Conservation (phyloP, 2,329 filamentous ascomycete genomes). For the Teratosphaeria epicoccoides region DNA sequence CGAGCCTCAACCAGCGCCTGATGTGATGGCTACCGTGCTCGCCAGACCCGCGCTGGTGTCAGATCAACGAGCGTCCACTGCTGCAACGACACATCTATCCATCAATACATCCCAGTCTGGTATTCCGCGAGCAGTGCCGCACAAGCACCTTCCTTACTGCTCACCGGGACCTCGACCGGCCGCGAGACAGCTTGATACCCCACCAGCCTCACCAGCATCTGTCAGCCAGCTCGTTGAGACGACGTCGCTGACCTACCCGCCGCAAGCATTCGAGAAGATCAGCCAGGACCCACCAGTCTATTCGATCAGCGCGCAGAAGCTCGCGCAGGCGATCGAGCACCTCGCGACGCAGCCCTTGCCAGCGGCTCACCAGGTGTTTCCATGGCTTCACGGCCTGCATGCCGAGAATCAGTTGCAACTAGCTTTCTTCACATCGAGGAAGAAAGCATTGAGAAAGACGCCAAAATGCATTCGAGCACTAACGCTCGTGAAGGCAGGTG, state of each 20-base stretch:
- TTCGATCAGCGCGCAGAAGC: constrained; percentile 56
- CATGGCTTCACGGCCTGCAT: constrained; percentile 91
- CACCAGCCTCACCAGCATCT: constrained; percentile 49
- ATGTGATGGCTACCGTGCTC: constrained; percentile 33
- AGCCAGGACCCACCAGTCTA: constrained; percentile 54
- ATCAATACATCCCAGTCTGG: constrained; percentile 48
- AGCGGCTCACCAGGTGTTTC: constrained; percentile 76
- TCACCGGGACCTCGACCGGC: constrained; percentile 60
- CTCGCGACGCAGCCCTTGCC: constrained; percentile 71
- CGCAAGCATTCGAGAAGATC: constrained; percentile 50
- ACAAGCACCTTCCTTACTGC: constrained; percentile 84
- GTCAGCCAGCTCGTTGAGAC: constrained; percentile 47
- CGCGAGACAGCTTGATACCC: constrained; percentile 38
- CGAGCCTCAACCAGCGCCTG: background rate
- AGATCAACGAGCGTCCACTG: constrained; percentile 24
- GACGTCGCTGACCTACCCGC: constrained; percentile 65
- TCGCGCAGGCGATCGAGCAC: constrained; percentile 66
- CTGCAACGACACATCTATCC: constrained; percentile 44
- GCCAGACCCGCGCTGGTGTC: constrained; percentile 22
- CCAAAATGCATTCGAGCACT: constrained; percentile 71
- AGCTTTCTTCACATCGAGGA: constrained; percentile 74
- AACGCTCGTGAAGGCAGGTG: constrained; percentile 79
- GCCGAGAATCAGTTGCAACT: constrained; percentile 80
- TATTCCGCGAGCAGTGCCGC: constrained; percentile 57
- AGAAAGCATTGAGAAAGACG: constrained; percentile 57